Conservation (phyloP, 108 stramenopile species). For the Asterionellopsis glacialis region DNA sequence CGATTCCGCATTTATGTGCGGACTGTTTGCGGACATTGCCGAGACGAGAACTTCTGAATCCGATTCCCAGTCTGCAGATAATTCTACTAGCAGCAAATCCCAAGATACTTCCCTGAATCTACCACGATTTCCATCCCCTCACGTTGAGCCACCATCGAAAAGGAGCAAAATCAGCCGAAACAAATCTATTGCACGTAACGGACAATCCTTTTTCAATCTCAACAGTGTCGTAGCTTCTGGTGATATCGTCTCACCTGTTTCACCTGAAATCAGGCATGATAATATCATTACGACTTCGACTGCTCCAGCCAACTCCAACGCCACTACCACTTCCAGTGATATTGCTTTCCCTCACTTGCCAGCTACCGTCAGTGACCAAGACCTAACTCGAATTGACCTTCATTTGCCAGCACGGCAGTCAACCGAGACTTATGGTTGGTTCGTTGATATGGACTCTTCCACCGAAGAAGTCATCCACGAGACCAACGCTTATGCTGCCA, state of each 20-base stretch:
- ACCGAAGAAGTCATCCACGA: neutral
- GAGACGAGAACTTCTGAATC: conserved; percentile 7
- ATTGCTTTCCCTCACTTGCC: conserved; percentile 47
- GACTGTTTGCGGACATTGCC: conserved; percentile 58
- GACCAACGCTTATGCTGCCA: conserved; percentile 3
- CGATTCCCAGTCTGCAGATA: neutral
- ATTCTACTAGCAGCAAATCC: neutral
- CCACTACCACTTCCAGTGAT: conserved; percentile 9
- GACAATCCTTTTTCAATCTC: conserved; percentile 9
- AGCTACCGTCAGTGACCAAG: conserved; percentile 35
- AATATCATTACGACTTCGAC: neutral
- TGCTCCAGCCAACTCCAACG: neutral
- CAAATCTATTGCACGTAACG: conserved; percentile 1
- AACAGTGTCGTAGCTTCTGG: neutral
- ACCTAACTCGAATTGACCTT: conserved; percentile 36
- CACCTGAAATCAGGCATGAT: too few relatives aligned
- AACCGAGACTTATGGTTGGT: conserved; percentile 50
- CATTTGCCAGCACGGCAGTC: conserved; percentile 16
- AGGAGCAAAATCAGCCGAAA: conserved; percentile 10
- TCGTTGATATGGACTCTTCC: conserved; percentile 35
- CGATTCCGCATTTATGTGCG: conserved; percentile 46
- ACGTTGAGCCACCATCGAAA: conserved; percentile 9
- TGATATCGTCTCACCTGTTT: too few relatives aligned
- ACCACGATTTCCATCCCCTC: neutral
- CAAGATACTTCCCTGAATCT: neutral